Evolutionary conservation across 108 stramenopile species (phyloP).

Genomic region (Cyclotella distinguenda): DNA sequence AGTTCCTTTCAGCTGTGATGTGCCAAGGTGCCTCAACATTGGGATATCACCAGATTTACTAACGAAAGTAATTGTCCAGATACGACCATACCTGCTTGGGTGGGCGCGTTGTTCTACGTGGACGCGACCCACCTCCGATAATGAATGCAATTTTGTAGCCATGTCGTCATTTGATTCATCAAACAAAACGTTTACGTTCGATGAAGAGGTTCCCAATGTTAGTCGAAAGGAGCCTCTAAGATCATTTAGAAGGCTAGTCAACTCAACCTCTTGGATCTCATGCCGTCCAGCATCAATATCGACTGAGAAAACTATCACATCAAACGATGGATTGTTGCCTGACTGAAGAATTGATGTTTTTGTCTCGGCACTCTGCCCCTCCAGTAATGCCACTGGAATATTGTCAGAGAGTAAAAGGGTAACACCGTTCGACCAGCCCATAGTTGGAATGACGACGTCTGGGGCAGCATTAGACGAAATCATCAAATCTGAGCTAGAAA

Average conservation of each 20-base stretch:
- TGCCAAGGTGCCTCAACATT: constrained; percentile 36
- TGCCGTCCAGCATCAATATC: constrained; percentile 7
- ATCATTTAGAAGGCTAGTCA: constrained; percentile 23
- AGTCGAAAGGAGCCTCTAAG: constrained; percentile 36
- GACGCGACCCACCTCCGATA: constrained; percentile 44
- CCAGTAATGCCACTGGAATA: constrained; percentile 10
- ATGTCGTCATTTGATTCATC: constrained; percentile 46
- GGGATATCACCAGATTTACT: constrained; percentile 59
- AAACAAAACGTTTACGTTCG: constrained; percentile 13
- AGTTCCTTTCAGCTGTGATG: constrained; percentile 30
- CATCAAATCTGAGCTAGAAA: constrained; percentile 14
- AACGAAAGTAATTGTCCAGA: constrained; percentile 51
- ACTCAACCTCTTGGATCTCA: constrained; percentile 33
- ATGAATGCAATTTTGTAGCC: constrained; percentile 38
- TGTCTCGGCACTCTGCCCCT: constrained; percentile 19
- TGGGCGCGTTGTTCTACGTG: constrained; percentile 2
- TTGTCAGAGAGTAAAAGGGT: constrained; percentile 11
- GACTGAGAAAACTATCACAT: constrained; percentile 26
- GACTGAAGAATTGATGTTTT: constrained; percentile 26
- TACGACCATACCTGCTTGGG: constrained; percentile 10
- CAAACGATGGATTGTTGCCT: constrained; percentile 27
- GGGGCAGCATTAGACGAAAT: constrained; percentile 27
- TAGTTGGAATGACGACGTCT: constrained; percentile 16
- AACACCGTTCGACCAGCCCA: constrained; percentile 39
- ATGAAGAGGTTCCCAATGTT: constrained; percentile 6